Conservation (phyloP, 805 yeast species). For the Candida orba region DNA sequence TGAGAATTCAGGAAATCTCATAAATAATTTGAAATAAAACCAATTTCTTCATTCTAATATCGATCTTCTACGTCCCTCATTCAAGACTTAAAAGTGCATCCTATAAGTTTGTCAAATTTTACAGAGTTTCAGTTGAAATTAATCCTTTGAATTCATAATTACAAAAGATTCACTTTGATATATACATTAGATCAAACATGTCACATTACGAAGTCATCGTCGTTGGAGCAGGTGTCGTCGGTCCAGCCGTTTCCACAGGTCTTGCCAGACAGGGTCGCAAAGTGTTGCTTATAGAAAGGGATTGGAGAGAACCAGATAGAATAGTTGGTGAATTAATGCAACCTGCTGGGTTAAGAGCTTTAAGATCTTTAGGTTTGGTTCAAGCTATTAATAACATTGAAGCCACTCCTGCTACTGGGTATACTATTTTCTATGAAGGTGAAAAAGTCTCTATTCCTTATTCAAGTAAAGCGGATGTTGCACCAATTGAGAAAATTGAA, state of each 20-base stretch:
- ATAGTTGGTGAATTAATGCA: conserved; percentile 97
- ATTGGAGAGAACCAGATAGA: conserved; percentile 88
- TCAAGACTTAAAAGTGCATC: too few species aligned
- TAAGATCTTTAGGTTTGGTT: conserved; percentile 75
- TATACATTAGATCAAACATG: not conserved
- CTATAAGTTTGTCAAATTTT: too few species aligned
- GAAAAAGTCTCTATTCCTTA: conserved; percentile 57
- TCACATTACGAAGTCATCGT: conserved; percentile 68
- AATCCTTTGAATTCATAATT: not conserved
- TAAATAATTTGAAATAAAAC: too few species aligned
- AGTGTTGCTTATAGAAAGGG: conserved; percentile 74
- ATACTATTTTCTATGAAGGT: conserved; percentile 64
- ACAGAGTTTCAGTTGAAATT: not conserved
- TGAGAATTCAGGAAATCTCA: too few species aligned
- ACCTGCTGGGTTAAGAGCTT: conserved; percentile 90
- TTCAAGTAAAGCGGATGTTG: conserved; percentile 50
- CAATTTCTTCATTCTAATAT: too few species aligned
- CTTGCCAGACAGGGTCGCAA: conserved; percentile 85
- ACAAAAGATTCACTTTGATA: not conserved
- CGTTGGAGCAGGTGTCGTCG: conserved; percentile 98
- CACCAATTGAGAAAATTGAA: conserved; percentile 43
- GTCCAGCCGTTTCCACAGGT: conserved; percentile 87
- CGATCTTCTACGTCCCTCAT: too few species aligned
- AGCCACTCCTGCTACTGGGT: conserved; percentile 74
- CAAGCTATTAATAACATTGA: conserved; percentile 67